phyloP scores from a whole-genome alignment of 2,329 filamentous ascomycete species.

The Tolypocladium tundrense region DNA sequence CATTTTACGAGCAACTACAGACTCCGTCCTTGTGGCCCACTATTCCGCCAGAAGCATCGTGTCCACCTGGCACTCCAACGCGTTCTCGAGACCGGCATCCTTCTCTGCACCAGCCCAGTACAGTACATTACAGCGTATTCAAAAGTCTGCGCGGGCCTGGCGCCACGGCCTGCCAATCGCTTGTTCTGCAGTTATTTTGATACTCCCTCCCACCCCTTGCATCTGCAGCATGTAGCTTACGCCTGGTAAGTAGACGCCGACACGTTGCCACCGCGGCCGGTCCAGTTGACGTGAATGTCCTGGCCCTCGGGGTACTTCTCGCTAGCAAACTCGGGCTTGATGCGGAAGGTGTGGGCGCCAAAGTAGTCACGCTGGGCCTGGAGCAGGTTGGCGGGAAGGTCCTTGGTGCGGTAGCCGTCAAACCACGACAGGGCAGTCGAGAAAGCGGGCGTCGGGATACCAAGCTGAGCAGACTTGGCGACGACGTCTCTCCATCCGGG shows the following conservation, averaged over 20 bases:
- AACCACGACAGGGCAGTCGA: slow-evolving; percentile 96
- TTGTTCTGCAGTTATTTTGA: not conserved
- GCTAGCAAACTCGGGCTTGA: slow-evolving; percentile 71
- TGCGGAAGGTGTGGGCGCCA: slow-evolving; percentile 81
- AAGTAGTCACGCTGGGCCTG: slow-evolving; percentile 99
- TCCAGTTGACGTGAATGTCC: slow-evolving; percentile 99
- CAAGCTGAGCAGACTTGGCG: slow-evolving; percentile 82
- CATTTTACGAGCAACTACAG: not conserved
- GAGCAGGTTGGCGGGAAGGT: slow-evolving; percentile 94
- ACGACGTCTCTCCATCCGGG: slow-evolving; percentile 86
- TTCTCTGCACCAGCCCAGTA: not conserved
- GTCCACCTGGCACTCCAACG: not conserved
- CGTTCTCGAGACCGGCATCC: not conserved
- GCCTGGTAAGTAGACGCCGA: slow-evolving; percentile 96
- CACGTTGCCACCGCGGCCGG: slow-evolving; percentile 91
- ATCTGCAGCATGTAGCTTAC: slow-evolving; percentile 40
- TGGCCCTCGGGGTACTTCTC: slow-evolving; percentile 74
- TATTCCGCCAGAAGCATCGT: not conserved
- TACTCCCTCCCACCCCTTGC: not conserved
- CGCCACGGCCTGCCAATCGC: not conserved
- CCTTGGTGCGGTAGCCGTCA: slow-evolving; percentile 94
- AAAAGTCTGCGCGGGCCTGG: not conserved
- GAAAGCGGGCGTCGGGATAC: slow-evolving; percentile 94
- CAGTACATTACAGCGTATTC: not conserved
- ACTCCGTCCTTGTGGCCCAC: not conserved